Evolutionary conservation across 2,329 filamentous ascomycete genomes (phyloP), one percentile per base, ranked within the genome.

Genomic region (Botrytis cinerea): DNA sequence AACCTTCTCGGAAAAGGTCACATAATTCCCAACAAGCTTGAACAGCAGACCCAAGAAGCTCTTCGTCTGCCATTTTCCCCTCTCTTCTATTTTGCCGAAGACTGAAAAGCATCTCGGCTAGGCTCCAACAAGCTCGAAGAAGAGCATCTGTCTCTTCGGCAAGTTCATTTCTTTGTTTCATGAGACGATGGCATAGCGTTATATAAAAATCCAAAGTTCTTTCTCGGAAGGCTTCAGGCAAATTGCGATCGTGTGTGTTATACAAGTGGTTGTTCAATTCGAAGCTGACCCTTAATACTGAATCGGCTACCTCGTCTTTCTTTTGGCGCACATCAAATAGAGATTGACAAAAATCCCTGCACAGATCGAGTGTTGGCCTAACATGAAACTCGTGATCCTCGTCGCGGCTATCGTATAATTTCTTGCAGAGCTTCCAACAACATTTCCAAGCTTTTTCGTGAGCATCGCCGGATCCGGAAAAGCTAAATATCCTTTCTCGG

Each of bases 211-310:
- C 95, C 73, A 98, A 83, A 0, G 95, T 98, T 74, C 95, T 87
- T 82, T 98, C 95, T 70, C 92, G 89, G 81, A 98, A 98, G 0
- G 92, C 90, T 79, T 97, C 93, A 0, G 95, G 95, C 6, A 98
- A 85, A 72, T 89, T 91, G 46, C 92, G 89, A 80, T 97, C 94
- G 79, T 97, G 94, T 1, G 94, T 95, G 80, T 95, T 97, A 84
- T 95, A 98, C 2, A 98, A 86, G 81, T 98, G 95, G 78, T 97
- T 98, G 83, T 97, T 97, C 38, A 98, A 86, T 83, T 98, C 95
- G 80, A 97, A 97, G 83, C 93, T 97, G 77, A 98, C 95, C 66
- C 95, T 88, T 64, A 98, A 83, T 22, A 98, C 91, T 0, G 95
- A 97, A 81, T 98, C 95, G 0, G 92, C 89, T 1, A 89, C 84